A percentile compares a stretch with the other conserved stretches of the same genome.
Conservation (phyloP, 148 eudicot species). For the Pharnaceum exiguum region DNA sequence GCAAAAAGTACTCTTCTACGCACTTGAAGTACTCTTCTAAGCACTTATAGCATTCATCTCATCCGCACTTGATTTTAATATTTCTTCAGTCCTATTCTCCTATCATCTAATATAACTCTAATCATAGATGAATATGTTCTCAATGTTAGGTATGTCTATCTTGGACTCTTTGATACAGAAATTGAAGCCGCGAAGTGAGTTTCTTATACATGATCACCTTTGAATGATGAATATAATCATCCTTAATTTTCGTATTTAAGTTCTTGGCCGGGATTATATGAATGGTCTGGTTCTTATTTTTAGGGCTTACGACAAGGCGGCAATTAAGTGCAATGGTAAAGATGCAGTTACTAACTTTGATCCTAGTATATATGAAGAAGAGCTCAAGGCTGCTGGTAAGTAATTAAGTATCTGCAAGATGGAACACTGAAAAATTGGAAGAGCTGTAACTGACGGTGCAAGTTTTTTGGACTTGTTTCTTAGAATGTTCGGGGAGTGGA, state of each 20-base stretch:
- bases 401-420: background rate
- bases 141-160: slow-evolving; percentile 71
- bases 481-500: slow-evolving; percentile 29
- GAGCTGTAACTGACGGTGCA: background rate
- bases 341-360: slow-evolving; percentile 96
- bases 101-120: too few species aligned
- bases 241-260: too few species aligned
- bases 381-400: slow-evolving; percentile 42
- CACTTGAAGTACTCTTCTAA: background rate
- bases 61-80: too few species aligned
- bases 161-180: slow-evolving; percentile 93
- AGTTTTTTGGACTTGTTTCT: background rate
- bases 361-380: slow-evolving; percentile 77
- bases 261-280: background rate
- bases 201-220: background rate
- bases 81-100: too few species aligned
- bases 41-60: too few species aligned
- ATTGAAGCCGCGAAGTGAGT: slow-evolving; percentile 91
- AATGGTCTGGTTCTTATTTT: background rate
- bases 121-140: too few species aligned
- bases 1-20: slow-evolving; percentile 62
- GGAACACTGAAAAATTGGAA: background rate
- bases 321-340: slow-evolving; percentile 86
- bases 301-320: slow-evolving; percentile 97
- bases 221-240: too few species aligned